These are phyloP conservation scores for Curvularia hawaiiensis DNA, from an alignment of 2,329 filamentous ascomycete genomes.

Conservation along the genomic window DNA sequence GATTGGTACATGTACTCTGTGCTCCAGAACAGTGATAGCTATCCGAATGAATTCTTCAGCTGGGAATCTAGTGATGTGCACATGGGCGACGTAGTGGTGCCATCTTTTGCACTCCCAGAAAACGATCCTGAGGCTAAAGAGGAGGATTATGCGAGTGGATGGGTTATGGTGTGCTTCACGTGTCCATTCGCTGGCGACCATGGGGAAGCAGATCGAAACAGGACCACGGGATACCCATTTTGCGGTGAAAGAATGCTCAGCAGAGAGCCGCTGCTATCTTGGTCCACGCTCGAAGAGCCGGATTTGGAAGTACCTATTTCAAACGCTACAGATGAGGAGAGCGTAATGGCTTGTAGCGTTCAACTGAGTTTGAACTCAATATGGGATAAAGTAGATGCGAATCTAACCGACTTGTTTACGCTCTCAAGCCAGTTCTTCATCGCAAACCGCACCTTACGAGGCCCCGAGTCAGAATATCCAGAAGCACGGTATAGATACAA, in stretches of 20 bases:
- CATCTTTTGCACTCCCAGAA: background rate
- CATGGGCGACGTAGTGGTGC: constrained; percentile 2
- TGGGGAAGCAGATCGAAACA: background rate
- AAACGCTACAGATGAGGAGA: background rate
- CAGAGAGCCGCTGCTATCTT: background rate
- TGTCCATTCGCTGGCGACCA: background rate
- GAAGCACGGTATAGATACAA: background rate
- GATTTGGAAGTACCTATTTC: background rate
- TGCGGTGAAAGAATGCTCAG: background rate
- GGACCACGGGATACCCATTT: background rate
- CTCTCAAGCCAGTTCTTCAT: constrained; percentile 1
- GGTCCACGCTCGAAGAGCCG: background rate
- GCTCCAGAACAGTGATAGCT: background rate
- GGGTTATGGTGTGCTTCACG: background rate
- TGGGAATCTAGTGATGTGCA: background rate
- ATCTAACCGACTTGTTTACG: background rate
- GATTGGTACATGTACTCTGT: constrained; percentile 1
- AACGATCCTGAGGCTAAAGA: background rate
- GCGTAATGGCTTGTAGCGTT: constrained; percentile 4
- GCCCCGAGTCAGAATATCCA: background rate
- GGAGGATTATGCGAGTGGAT: background rate
- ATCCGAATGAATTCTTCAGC: background rate
- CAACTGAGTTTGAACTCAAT: background rate
- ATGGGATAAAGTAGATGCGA: background rate
- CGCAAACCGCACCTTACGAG: background rate